These are phyloP conservation scores for Pseudognaphalium luteoalbum DNA, from an alignment of 129 eudicot species.

Conservation along the genomic window DNA sequence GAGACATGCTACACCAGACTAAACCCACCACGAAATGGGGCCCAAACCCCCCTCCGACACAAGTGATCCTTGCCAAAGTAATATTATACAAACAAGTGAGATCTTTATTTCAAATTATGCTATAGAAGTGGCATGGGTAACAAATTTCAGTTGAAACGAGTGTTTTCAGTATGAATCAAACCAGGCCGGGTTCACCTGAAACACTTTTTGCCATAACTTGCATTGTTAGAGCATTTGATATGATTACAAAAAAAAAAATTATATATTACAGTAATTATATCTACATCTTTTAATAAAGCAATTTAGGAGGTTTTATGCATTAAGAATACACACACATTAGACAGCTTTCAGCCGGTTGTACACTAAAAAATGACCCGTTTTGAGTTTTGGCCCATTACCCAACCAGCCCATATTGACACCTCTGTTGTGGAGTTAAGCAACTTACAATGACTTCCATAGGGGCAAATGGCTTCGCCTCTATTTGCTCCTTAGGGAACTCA, in stretches of 20 bases:
- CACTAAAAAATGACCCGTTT: not conserved
- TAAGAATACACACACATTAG: not conserved
- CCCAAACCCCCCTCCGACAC: constrained; percentile 35
- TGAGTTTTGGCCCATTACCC: not conserved
- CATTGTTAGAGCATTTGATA: not conserved
- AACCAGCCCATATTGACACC: not conserved
- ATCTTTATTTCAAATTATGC: not conserved
- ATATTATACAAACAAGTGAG: not conserved
- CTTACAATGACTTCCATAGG: constrained; percentile 92
- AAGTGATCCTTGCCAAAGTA: constrained; percentile 40
- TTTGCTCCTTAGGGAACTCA: constrained; percentile 70
- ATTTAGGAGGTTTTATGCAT: not conserved
- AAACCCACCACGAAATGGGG: constrained; percentile 42
- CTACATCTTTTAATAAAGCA: not conserved
- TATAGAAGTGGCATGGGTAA: not conserved
- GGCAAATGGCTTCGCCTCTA: constrained; percentile 61
- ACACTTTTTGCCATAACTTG: not conserved
- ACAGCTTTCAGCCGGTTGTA: not conserved
- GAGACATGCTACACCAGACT: not conserved
- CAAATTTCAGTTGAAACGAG: not conserved
- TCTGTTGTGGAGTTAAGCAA: not conserved
- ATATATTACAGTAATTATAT: not conserved
- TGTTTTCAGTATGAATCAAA: not conserved
- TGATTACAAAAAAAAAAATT: not conserved
- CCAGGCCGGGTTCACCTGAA: not conserved